phyloP scores from a whole-genome alignment of 345 rosid species.

The Citrus inodora region DNA sequence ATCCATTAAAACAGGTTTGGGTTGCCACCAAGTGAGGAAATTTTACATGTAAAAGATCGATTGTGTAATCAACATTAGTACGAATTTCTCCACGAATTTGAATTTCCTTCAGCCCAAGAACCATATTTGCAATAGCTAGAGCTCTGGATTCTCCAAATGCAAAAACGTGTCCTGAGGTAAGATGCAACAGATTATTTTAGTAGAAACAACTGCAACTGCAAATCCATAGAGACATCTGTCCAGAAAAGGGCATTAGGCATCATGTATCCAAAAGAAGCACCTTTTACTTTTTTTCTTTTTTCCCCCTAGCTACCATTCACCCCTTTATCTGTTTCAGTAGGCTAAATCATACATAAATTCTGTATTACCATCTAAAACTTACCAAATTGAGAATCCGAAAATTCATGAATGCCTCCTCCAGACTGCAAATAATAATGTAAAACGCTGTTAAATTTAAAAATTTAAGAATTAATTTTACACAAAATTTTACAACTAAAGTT shows the following conservation, averaged over 20 bases:
- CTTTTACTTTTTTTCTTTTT: not conserved
- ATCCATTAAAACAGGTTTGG: not conserved
- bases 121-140: slow-evolving; percentile 99
- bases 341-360: not conserved
- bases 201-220: not conserved
- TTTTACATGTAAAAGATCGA: slow-evolving; percentile 91
- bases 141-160: slow-evolving; percentile 99
- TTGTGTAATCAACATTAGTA: slow-evolving; percentile 95
- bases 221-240: not conserved
- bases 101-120: slow-evolving; percentile 97
- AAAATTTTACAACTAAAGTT: slow-evolving; percentile 12
- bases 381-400: slow-evolving; percentile 99
- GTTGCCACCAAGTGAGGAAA: slow-evolving; percentile 18
- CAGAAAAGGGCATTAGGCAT: not conserved
- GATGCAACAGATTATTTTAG: slow-evolving; percentile 1
- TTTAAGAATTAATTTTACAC: slow-evolving; percentile 13
- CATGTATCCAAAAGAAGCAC: not conserved
- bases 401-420: slow-evolving; percentile 99
- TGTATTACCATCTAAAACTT: slow-evolving; percentile 24
- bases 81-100: slow-evolving; percentile 98
- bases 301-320: not conserved
- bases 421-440: slow-evolving; percentile 57
- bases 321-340: not conserved
- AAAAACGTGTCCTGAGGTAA: slow-evolving; percentile 80
- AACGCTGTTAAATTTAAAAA: slow-evolving; percentile 12